phyloP scores from a whole-genome alignment of 192 early-diverging fungal species.

The Coemansia sp. region DNA sequence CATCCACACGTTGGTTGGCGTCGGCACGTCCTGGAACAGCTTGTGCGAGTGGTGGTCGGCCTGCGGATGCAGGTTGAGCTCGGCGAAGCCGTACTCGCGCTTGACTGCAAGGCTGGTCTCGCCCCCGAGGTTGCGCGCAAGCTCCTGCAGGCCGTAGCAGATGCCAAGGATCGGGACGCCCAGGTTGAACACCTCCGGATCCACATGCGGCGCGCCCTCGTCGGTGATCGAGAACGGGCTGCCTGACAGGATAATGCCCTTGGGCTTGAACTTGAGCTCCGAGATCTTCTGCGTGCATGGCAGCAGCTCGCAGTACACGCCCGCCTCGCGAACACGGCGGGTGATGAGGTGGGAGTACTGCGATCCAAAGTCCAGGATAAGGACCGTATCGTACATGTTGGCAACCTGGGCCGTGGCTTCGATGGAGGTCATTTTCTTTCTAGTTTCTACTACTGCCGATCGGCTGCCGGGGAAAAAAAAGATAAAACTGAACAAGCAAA shows the following conservation, averaged over 20 bases:
- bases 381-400: conserved; percentile 90
- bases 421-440: conserved; percentile 31
- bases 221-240: conserved; percentile 98
- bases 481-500: neutral
- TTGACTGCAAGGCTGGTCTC: conserved; percentile 72
- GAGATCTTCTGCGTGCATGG: conserved; percentile 96
- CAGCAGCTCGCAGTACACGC: conserved; percentile 98
- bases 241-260: conserved; percentile 95
- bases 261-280: conserved; percentile 94
- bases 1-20: conserved; percentile 87
- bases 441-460: neutral
- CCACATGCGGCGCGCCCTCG: conserved; percentile 90
- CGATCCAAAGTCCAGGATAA: conserved; percentile 99
- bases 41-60: conserved; percentile 61
- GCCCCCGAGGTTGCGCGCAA: conserved; percentile 86
- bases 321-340: conserved; percentile 91
- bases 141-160: conserved; percentile 99
- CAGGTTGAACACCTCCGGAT: conserved; percentile 84
- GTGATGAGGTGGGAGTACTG: conserved; percentile 99
- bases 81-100: conserved; percentile 95
- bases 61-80: conserved; percentile 67
- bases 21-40: conserved; percentile 73
- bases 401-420: conserved; percentile 62
- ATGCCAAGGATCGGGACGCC: conserved; percentile 95
- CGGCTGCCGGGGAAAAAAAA: neutral